Evolutionary conservation across 441 rosid species (phyloP).

Genomic region (Rhodomyrtus psidioides): DNA sequence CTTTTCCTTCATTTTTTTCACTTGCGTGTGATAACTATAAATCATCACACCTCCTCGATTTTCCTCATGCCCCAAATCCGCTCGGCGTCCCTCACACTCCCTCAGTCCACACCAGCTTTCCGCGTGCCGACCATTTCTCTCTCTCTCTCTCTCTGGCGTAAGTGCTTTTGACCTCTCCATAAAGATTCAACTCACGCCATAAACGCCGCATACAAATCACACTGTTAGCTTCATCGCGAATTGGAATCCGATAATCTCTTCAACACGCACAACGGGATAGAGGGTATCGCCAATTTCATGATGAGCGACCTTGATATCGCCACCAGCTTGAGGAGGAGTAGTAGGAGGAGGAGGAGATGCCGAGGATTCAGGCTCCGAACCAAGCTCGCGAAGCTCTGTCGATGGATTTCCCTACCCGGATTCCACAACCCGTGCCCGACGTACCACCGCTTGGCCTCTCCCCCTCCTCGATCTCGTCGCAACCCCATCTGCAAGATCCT

Average conservation of each 20-base stretch:
- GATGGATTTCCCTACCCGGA: background rate
- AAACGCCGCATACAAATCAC: conserved; percentile 8
- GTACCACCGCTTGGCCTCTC: background rate
- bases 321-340: background rate
- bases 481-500: background rate
- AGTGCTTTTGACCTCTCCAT: background rate
- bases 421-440: background rate
- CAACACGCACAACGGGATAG: background rate
- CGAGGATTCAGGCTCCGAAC: background rate
- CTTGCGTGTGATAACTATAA: background rate
- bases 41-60: background rate
- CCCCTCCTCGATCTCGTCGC: background rate
- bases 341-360: background rate
- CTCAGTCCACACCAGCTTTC: background rate
- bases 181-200: background rate
- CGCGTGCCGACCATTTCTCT: background rate
- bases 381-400: background rate
- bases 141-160: background rate
- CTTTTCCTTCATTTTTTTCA: background rate
- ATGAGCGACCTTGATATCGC: background rate
- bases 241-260: background rate
- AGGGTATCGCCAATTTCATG: background rate
- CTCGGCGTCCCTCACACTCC: background rate
- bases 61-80: background rate
- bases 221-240: background rate